phyloP scores from a whole-genome alignment of 345 rosid species.

The Boechera retrofracta region DNA sequence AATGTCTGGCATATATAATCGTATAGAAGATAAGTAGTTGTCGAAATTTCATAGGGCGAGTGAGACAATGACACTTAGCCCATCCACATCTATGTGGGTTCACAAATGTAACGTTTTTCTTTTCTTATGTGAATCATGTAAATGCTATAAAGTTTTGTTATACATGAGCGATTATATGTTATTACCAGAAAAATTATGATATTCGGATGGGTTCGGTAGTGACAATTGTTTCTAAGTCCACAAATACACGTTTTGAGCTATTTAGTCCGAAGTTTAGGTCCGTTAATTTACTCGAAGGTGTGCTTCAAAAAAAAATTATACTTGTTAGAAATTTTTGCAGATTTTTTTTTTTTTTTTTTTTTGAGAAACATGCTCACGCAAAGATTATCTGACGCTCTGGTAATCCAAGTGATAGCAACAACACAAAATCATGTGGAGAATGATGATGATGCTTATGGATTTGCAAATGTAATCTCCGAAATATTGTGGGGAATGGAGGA shows the following conservation, averaged over 20 bases:
- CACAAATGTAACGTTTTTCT: conserved; percentile 22
- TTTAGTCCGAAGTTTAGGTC: neutral
- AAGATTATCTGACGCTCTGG: neutral
- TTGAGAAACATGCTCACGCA: conserved; percentile 13
- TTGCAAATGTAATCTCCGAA: neutral
- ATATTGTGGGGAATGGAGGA: conserved; percentile 11
- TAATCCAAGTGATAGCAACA: conserved; percentile 7
- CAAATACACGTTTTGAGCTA: neutral
- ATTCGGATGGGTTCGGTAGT: neutral
- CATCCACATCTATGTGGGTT: conserved; percentile 28
- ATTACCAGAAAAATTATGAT: neutral
- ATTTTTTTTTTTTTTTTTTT: neutral
- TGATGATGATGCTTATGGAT: conserved; percentile 23
- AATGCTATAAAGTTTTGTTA: conserved; percentile 19
- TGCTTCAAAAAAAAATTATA: neutral
- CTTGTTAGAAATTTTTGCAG: neutral
- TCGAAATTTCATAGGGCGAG: conserved; percentile 38
- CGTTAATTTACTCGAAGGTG: neutral
- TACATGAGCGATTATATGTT: conserved; percentile 7
- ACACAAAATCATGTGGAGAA: conserved; percentile 12
- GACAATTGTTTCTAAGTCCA: neutral
- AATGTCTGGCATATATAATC: conserved; percentile 28
- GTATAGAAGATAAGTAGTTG: conserved; percentile 30
- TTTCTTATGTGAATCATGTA: conserved; percentile 27
- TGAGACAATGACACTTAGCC: conserved; percentile 38